Percentiles rank a stretch among this genome's conserved stretches.
Conservation (phyloP, 306 rosid genomes). For the Delonix regia region DNA sequence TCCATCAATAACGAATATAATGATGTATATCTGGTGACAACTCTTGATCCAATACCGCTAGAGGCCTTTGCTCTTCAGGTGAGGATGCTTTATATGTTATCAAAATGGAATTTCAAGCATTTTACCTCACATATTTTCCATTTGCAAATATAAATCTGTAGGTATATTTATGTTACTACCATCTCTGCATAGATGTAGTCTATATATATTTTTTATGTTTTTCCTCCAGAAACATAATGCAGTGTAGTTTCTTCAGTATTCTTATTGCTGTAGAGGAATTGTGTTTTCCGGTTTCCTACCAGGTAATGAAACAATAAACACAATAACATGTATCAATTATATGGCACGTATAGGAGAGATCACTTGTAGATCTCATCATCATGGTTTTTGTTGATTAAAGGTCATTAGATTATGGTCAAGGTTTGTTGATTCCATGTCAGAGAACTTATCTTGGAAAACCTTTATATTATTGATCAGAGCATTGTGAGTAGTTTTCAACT, state of each 20-base stretch:
- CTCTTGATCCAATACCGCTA: constrained; percentile 77
- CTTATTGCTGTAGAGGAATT: background rate
- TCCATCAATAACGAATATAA: constrained; percentile 77
- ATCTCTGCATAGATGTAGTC: background rate
- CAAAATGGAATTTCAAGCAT: constrained; percentile 6
- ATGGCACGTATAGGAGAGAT: too few species aligned
- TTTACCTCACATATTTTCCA: background rate
- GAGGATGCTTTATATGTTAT: constrained; percentile 37
- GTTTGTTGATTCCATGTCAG: background rate
- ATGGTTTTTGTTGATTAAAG: background rate
- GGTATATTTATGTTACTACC: background rate
- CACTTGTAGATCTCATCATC: background rate
- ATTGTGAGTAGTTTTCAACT: background rate
- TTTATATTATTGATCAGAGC: background rate
- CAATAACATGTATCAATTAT: background rate
- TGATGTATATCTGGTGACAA: constrained; percentile 89
- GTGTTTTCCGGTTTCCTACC: background rate
- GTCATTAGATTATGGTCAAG: background rate
- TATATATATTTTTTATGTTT: background rate
- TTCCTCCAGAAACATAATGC: constrained; percentile 7
- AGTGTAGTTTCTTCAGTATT: constrained; percentile 4
- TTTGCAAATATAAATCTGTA: background rate
- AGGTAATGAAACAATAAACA: background rate
- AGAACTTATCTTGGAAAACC: constrained; percentile 1
- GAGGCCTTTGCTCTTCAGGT: constrained; percentile 96